phyloP scores from a whole-genome alignment of 768 basidiomycete species.

The Lentinus brumalis region DNA sequence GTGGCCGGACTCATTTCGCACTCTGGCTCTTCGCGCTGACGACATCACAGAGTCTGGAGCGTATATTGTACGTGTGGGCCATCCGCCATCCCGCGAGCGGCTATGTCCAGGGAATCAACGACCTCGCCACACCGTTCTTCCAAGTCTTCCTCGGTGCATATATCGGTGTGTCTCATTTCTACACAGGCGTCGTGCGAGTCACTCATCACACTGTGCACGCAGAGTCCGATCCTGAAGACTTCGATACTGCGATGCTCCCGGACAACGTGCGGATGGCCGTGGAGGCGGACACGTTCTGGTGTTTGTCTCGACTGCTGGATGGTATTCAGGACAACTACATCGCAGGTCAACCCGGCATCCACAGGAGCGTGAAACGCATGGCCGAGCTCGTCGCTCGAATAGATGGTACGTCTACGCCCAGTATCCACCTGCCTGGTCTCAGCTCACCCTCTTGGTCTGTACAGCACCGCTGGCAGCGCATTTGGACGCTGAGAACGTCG shows the following conservation, averaged over 20 bases:
- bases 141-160: conserved; percentile 96
- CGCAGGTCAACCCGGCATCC: conserved; percentile 94
- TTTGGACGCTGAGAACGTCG: conserved; percentile 87
- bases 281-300: conserved; percentile 99
- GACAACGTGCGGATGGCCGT: conserved; percentile 74
- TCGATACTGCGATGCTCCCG: conserved; percentile 79
- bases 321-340: conserved; percentile 99
- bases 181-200: neutral
- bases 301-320: conserved; percentile 90
- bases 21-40: neutral
- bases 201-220: conserved; percentile 2
- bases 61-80: conserved; percentile 98
- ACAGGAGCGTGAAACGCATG: conserved; percentile 92
- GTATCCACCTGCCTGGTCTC: neutral
- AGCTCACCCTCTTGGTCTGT: neutral
- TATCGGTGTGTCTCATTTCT: conserved; percentile 60
- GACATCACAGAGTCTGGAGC: conserved; percentile 78
- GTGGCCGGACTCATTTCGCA: conserved; percentile 22
- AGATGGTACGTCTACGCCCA: conserved; percentile 55
- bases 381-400: conserved; percentile 89
- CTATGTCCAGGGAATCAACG: conserved; percentile 99
- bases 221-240: conserved; percentile 91
- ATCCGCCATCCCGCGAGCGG: conserved; percentile 98
- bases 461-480: conserved; percentile 86
- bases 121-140: conserved; percentile 96